Evolutionary conservation across 768 basidiomycete genomes (phyloP).

Genomic region (Lactarius sanguifluus): DNA sequence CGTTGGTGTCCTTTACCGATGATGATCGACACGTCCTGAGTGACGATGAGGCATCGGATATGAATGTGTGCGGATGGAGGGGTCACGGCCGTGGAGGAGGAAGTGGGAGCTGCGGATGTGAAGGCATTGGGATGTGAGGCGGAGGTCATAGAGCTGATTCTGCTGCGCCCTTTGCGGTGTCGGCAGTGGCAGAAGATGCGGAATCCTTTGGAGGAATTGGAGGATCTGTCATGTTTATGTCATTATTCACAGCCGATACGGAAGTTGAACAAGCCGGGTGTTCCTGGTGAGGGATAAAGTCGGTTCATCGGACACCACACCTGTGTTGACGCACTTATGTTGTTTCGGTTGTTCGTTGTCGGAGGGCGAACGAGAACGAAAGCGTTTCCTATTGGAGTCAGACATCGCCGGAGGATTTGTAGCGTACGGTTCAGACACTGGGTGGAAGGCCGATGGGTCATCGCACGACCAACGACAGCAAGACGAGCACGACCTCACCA

Average conservation of each 20-base stretch:
- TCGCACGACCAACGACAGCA: too few species aligned
- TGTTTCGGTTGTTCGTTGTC: slow-evolving; percentile 77
- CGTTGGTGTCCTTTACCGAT: slow-evolving; percentile 98
- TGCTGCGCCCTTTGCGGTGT: too few species aligned
- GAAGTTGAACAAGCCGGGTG: too few species aligned
- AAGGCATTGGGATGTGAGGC: slow-evolving; percentile 36
- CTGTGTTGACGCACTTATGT: slow-evolving; percentile 82
- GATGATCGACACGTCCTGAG: slow-evolving; percentile 98
- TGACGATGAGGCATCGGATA: slow-evolving; percentile 98
- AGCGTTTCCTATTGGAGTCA: slow-evolving; percentile 82
- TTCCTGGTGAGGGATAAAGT: too few species aligned
- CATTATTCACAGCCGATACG: too few species aligned
- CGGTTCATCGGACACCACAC: slow-evolving; percentile 45
- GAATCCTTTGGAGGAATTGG: too few species aligned
- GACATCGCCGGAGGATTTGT: slow-evolving; percentile 57
- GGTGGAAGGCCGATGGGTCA: slow-evolving; percentile 31
- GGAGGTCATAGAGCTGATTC: slow-evolving; percentile 32
- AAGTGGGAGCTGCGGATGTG: slow-evolving; percentile 52
- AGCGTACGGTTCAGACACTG: slow-evolving; percentile 43
- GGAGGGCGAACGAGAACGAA: slow-evolving; percentile 82
- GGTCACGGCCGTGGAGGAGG: slow-evolving; percentile 45
- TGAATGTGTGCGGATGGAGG: slow-evolving; percentile 84
- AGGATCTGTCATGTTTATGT: too few species aligned
- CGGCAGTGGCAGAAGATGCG: too few species aligned
- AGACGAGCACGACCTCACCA: too few species aligned